Percentiles rank a stretch among this genome's conserved stretches.
phyloP scores from a whole-genome alignment of 2,329 filamentous ascomycete species.

The Chrysosporium keratinophilum region DNA sequence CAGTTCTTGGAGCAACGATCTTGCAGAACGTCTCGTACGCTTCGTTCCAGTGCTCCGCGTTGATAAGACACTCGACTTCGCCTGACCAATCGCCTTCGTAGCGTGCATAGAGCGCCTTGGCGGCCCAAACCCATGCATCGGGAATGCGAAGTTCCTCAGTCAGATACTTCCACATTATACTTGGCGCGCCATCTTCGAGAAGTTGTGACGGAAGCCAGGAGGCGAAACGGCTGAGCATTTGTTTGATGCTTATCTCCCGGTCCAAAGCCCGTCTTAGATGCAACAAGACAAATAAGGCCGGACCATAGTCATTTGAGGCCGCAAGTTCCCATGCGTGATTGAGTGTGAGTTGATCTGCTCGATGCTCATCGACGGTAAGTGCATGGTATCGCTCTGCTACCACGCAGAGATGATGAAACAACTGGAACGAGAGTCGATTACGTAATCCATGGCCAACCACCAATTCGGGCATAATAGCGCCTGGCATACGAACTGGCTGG shows the following conservation, averaged over 20 bases:
- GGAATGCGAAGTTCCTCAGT: conserved; percentile 60
- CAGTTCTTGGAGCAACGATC: conserved; percentile 67
- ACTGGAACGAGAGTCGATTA: conserved; percentile 71
- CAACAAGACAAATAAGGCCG: conserved; percentile 65
- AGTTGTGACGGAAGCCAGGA: conserved; percentile 51
- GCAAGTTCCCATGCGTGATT: conserved; percentile 47
- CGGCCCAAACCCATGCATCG: conserved; percentile 69
- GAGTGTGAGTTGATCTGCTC: conserved; percentile 55
- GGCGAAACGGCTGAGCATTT: conserved; percentile 64
- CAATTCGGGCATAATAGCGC: conserved; percentile 64
- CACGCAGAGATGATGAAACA: conserved; percentile 56
- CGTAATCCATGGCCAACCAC: conserved; percentile 65
- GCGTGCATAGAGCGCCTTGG: conserved; percentile 73
- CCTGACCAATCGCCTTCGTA: conserved; percentile 56
- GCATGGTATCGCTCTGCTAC: conserved; percentile 38
- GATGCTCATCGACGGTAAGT: conserved; percentile 45
- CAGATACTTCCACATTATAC: conserved; percentile 48
- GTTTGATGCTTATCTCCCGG: conserved; percentile 58
- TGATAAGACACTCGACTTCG: conserved; percentile 71
- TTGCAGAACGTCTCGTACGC: conserved; percentile 75
- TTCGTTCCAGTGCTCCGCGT: conserved; percentile 63
- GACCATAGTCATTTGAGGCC: conserved; percentile 55
- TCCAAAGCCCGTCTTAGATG: conserved; percentile 57
- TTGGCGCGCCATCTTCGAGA: conserved; percentile 34
- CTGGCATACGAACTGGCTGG: conserved; percentile 45